Conservation (phyloP, 371 early-diverging fungal genomes). For the Mortierella sp. region DNA sequence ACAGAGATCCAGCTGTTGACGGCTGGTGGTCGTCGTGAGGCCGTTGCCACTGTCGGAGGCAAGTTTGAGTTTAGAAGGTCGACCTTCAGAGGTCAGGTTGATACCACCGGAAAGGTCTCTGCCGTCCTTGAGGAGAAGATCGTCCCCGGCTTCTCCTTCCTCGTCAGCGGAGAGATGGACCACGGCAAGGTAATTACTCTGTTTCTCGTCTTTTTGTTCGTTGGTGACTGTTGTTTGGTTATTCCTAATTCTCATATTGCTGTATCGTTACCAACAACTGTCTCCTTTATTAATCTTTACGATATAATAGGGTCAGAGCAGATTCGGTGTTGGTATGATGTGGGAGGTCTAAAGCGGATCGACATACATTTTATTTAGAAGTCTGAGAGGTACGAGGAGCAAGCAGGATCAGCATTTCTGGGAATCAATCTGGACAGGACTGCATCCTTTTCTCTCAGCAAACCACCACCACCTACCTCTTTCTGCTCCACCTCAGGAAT, state of each 20-base stretch:
- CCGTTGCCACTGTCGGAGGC: constrained; percentile 93
- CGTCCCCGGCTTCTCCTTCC: constrained; percentile 93
- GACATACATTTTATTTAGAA: constrained; percentile 2
- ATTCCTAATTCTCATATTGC: neutral
- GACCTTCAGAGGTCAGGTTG: constrained; percentile 92
- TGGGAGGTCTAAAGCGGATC: constrained; percentile 74
- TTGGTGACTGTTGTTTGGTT: constrained; percentile 41
- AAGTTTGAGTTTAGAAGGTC: constrained; percentile 96
- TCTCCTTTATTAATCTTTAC: neutral
- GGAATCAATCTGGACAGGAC: neutral
- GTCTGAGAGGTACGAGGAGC: neutral
- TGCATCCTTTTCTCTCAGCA: neutral
- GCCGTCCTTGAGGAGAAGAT: constrained; percentile 96
- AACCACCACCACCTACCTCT: neutral
- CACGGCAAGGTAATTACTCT: constrained; percentile 81
- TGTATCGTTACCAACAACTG: neutral
- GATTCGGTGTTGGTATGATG: constrained; percentile 86
- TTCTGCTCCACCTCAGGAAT: neutral
- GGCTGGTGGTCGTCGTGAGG: constrained; percentile 87
- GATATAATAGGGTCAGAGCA: constrained; percentile 74
- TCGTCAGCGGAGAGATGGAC: constrained; percentile 95
- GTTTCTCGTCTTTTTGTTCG: constrained; percentile 30
- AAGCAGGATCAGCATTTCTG: neutral
- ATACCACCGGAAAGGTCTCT: constrained; percentile 89
- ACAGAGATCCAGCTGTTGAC: constrained; percentile 91